phyloP scores from a whole-genome alignment of 2,329 filamentous ascomycete species.

The Aspergillus pseudoterreus region DNA sequence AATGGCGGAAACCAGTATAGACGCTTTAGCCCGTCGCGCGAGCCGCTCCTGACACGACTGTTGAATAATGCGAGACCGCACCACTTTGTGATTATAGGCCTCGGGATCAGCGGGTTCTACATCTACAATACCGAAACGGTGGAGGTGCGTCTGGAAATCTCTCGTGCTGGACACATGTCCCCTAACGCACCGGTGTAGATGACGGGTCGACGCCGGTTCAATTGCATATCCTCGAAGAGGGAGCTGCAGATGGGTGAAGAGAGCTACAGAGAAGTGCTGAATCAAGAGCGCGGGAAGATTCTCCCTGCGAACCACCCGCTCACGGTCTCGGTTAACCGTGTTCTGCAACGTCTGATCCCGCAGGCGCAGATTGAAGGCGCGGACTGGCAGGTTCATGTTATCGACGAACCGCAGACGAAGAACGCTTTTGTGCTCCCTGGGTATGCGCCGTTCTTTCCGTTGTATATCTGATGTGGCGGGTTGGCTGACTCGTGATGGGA shows the following conservation, averaged over 20 bases:
- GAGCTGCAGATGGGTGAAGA: slow-evolving; percentile 44
- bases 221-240: slow-evolving; percentile 45
- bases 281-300: slow-evolving; percentile 45
- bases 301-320: slow-evolving; percentile 49
- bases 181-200: slow-evolving; percentile 28
- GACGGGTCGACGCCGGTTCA: slow-evolving; percentile 57
- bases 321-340: slow-evolving; percentile 48
- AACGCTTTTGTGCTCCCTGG: slow-evolving; percentile 64
- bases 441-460: slow-evolving; percentile 20
- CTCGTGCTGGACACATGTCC: neutral
- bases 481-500: slow-evolving; percentile 4
- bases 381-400: slow-evolving; percentile 58
- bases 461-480: neutral
- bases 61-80: slow-evolving; percentile 21
- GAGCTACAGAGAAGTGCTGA: slow-evolving; percentile 47
- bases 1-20: slow-evolving; percentile 15
- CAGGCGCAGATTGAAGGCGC: slow-evolving; percentile 43
- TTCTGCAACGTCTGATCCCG: slow-evolving; percentile 54
- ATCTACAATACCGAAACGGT: slow-evolving; percentile 56
- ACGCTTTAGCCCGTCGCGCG: slow-evolving; percentile 13
- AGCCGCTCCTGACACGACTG: slow-evolving; percentile 14
- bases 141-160: slow-evolving; percentile 36
- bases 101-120: slow-evolving; percentile 47
- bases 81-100: slow-evolving; percentile 36
- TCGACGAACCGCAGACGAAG: slow-evolving; percentile 43